Evolutionary conservation across 108 stramenopile genomes (phyloP), one percentile per base, ranked within the genome.

Genomic region (Fragilariopsis cylindrus): DNA sequence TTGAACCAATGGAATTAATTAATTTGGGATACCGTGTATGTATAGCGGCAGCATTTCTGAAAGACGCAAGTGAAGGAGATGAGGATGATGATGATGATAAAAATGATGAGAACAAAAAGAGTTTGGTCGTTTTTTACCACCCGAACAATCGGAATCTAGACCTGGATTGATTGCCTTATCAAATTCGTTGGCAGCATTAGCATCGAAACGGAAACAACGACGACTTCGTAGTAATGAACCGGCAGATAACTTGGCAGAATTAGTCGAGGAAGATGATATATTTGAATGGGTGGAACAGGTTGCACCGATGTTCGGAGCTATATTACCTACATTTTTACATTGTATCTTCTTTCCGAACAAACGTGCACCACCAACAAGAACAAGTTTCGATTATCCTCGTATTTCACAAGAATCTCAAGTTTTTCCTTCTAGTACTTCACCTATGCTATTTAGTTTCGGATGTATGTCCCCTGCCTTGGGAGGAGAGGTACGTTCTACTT

Each of bases 291-390:
- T 84, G 43, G 91, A 95, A 75, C 78, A 76, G 8, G 83, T 78
- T 46, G 85, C 78, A 56, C 93, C 93, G 11, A 73, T 88, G 78
- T 83, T 92, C 46, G 82, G 80, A 9, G 79, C 86, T 49, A 72
- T 84, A 5, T 69, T 95, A 55, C 75, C 87, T 3, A 90, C 88
- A 12, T 91, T 95, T 68, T 73, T 89, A 18, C 85, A 88, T 78
- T 69, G 64, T 4, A 12, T 95, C 15, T 84, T 95, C 50, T 86
- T 88, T 76, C 85, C 85, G 16, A 79, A 76, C 18, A 53, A 56
- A 15, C 72, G 86, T 4, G 75, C 67, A 52, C 84, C 85, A n/a
- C 82, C 86, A 8, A 74, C 85, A 41, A 66, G 88, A 30, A 78
- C 84, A 13, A 70, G 82, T 50, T 89, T 92, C 80, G 70, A 77